A percentile compares a stretch with the other conserved stretches of the same genome.
Evolutionary conservation across 2,329 filamentous ascomycete species (phyloP).

Genomic region (Phaeoacremonium minimum): DNA sequence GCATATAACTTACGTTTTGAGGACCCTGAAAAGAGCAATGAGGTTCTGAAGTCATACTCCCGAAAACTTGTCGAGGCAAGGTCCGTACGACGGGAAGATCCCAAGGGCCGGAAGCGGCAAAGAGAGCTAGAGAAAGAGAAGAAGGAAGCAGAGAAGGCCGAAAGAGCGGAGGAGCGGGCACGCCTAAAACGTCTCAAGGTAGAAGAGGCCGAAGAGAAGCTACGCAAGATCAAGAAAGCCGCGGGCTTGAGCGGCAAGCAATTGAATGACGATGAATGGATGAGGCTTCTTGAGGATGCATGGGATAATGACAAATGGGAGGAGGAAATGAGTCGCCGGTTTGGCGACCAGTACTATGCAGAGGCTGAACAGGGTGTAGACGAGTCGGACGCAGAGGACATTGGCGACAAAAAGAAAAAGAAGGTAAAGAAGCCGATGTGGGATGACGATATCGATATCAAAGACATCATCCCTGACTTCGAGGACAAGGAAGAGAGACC

Average conservation of each 20-base stretch:
- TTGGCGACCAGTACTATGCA: slow-evolving; percentile 88
- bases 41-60: slow-evolving; percentile 82
- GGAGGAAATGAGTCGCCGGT: slow-evolving; percentile 79
- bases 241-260: slow-evolving; percentile 70
- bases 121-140: slow-evolving; percentile 73
- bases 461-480: slow-evolving; percentile 84
- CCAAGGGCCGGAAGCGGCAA: slow-evolving; percentile 69
- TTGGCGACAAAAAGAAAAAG: slow-evolving; percentile 54
- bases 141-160: slow-evolving; percentile 73
- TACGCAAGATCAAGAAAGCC: slow-evolving; percentile 83
- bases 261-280: slow-evolving; percentile 74
- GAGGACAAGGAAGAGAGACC: slow-evolving; percentile 57
- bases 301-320: slow-evolving; percentile 93
- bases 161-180: slow-evolving; percentile 76
- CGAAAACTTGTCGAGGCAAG: slow-evolving; percentile 78
- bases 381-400: slow-evolving; percentile 55
- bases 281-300: slow-evolving; percentile 76
- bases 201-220: slow-evolving; percentile 83
- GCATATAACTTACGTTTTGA: slow-evolving; percentile 97
- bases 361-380: slow-evolving; percentile 59
- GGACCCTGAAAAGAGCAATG: slow-evolving; percentile 82
- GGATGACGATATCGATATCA: slow-evolving; percentile 98
- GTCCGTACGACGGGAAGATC: slow-evolving; percentile 81
- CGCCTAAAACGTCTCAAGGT: slow-evolving; percentile 83
- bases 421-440: slow-evolving; percentile 79